Base-by-base conservation (phyloP, 345 rosid species). In the Rhizophora apiculata region DNA sequence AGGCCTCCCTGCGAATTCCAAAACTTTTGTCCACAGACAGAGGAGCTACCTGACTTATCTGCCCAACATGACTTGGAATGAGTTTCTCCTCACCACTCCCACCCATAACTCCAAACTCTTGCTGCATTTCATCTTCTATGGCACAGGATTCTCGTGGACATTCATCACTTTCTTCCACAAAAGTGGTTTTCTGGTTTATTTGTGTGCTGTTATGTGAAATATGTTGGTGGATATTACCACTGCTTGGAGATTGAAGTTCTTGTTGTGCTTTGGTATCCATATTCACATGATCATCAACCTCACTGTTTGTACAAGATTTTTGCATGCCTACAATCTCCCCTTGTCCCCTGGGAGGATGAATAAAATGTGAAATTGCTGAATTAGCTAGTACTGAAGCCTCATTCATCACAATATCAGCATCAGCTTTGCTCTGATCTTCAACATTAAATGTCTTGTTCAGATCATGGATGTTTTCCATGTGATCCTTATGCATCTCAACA, bases 231-330 rank as follows among this genome's bases (percentile, higher is more conserved):
- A 18, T 34, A 59, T 69, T 43, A 65, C 63, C 66, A 63, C 30
- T 70, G 55, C 60, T 56, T 21, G 79, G 24, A 62, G 72, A 21
- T 27, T 71, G 63, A 27, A 64, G 43, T 63, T 79, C 83, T 64
- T 59, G 84, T 48, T 61, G 69, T 75, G 56, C 71, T 69, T 80
- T 77, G 43, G 61, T 65, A 49, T 64, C 58, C 63, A 73, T 68
- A 60, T 68, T 74, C 65, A 62, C 46, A 49, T 5, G n/a, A 67
- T 74, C 71, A 78, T 48, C 68, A 55, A 39, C 62, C 57, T 72
- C 74, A 71, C 53, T 59, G n/a, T 76, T 70, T 34, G 27, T 69
- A 61, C 78, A 69, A 54, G 74, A 72, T 46, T 62, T 66, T 56
- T 58, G 78, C 64, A 37, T 46, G 31, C 60, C 62, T 32, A 39